Conservation (phyloP, 805 yeast genomes). For the Yamadazyma scolyti region DNA sequence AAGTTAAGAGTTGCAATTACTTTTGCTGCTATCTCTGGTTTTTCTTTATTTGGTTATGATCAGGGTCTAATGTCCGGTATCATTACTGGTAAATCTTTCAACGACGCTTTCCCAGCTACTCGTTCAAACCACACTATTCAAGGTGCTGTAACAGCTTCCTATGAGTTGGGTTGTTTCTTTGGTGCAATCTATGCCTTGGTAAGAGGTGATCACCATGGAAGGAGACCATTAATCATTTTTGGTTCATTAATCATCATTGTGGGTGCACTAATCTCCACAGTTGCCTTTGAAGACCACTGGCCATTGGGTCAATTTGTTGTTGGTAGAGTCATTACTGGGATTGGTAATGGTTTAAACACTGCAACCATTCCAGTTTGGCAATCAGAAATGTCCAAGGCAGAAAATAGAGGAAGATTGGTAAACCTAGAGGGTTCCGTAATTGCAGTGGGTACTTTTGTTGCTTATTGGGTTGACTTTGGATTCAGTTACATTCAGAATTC, state of each 20-base stretch:
- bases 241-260: constrained; percentile 37
- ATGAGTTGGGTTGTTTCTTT: constrained; percentile 59
- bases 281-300: constrained; percentile 36
- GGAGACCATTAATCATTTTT: constrained; percentile 34
- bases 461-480: constrained; percentile 60
- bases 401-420: constrained; percentile 35
- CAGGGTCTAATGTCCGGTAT: constrained; percentile 45
- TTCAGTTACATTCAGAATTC: constrained; percentile 56
- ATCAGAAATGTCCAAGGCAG: constrained; percentile 42
- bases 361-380: constrained; percentile 46
- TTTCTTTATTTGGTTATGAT: constrained; percentile 29
- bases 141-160: constrained; percentile 67
- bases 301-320: constrained; percentile 68
- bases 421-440: constrained; percentile 47
- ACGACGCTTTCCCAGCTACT: constrained; percentile 34
- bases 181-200: constrained; percentile 40
- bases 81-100: constrained; percentile 35
- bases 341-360: constrained; percentile 40
- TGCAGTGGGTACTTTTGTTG: constrained; percentile 67
- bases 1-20: constrained; percentile 26
- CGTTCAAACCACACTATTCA: constrained; percentile 36
- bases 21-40: constrained; percentile 22
- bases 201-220: constrained; percentile 37
- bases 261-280: constrained; percentile 35
- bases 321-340: constrained; percentile 48